Base-by-base conservation (phyloP, 805 yeast genomes). In the Pichia eremophila region DNA sequence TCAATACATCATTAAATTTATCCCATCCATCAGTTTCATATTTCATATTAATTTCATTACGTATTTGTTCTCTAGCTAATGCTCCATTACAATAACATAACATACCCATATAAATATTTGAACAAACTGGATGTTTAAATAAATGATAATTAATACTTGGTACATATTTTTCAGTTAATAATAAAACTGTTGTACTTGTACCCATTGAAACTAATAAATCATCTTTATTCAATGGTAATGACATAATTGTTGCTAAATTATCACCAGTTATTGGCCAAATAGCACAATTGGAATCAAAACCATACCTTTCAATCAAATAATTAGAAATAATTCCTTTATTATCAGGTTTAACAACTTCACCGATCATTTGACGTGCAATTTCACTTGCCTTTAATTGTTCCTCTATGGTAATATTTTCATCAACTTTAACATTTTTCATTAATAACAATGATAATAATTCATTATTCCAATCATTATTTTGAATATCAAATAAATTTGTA, bases 51-150 rank as follows among this genome's bases (percentile, higher is more conserved):
- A 87, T 51, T 25, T 67, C 69, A 62, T 88, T 83, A 44, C 93
- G 72, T 11, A 88, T 71, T 48, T 73, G 72, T 57, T 89, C 96
- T 53, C 97, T 71, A 0, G 96, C 95, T 43, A 89, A 67, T 0
- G 96, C 77, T 0, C 97, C 96, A 62, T 89, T 89, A 59, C 95
- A 85, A 63, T 89, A 89, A 62, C 97, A 89, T 46, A 90, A 78
- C 97, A 89, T 89, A 22, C 95, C 95, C 96, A 89, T 90, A 62
- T 79, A 89, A 36, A 83, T 79, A 36, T 72, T 73, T 0, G 77
- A 75, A 51, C 85, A 75, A 0, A 95, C 83, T 9, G 97, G 96
- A 61, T 90, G 96, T 52, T 78, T 78, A 68, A 89, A 89, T 54
- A 88, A 64, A 60, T 89, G 96, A 61, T 88, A 89, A 55, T 82